Conservation (phyloP, 805 yeast species). For the Kodamaea leandrae region DNA sequence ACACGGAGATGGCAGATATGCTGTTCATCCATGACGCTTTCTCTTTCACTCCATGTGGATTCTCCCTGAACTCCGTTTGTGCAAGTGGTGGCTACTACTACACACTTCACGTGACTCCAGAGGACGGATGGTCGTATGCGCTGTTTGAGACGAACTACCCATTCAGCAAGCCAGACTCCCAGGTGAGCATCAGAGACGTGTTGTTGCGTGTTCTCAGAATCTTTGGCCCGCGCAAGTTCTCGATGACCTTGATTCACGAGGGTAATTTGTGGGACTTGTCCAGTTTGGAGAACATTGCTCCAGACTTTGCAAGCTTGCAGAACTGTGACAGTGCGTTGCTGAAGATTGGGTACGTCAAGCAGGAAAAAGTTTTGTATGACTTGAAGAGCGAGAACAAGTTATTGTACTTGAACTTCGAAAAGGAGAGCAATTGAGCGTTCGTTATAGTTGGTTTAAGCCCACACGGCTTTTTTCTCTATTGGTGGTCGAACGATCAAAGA, state of each 20-base stretch:
- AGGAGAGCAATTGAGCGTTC: slow-evolving; percentile 15
- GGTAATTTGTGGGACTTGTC: slow-evolving; percentile 9
- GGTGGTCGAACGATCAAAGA: slow-evolving; percentile 14
- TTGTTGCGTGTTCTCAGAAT: slow-evolving; percentile 57
- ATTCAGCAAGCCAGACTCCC: slow-evolving; percentile 29
- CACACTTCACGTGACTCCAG: slow-evolving; percentile 94
- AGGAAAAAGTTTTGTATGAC: slow-evolving; percentile 72
- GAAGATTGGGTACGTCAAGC: slow-evolving; percentile 50
- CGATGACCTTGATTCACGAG: slow-evolving; percentile 39
- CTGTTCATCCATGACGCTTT: slow-evolving; percentile 74
- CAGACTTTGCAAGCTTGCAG: slow-evolving; percentile 13
- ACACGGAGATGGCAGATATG: not conserved
- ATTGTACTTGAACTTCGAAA: slow-evolving; percentile 64
- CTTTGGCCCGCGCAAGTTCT: slow-evolving; percentile 75
- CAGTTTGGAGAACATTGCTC: slow-evolving; percentile 1
- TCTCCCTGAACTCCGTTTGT: slow-evolving; percentile 79
- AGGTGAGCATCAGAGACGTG: slow-evolving; percentile 51
- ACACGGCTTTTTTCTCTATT: slow-evolving; percentile 13
- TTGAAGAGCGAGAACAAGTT: slow-evolving; percentile 66
- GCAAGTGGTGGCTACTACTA: slow-evolving; percentile 53
- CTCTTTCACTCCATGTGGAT: slow-evolving; percentile 93
- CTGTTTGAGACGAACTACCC: slow-evolving; percentile 89
- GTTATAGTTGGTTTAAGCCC: slow-evolving; percentile 16
- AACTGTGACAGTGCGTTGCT: slow-evolving; percentile 24
- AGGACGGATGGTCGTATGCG: slow-evolving; percentile 91